Evolutionary conservation across 2,329 filamentous ascomycete genomes (phyloP).

Genomic region (Lasiodiplodia gonubiensis): DNA sequence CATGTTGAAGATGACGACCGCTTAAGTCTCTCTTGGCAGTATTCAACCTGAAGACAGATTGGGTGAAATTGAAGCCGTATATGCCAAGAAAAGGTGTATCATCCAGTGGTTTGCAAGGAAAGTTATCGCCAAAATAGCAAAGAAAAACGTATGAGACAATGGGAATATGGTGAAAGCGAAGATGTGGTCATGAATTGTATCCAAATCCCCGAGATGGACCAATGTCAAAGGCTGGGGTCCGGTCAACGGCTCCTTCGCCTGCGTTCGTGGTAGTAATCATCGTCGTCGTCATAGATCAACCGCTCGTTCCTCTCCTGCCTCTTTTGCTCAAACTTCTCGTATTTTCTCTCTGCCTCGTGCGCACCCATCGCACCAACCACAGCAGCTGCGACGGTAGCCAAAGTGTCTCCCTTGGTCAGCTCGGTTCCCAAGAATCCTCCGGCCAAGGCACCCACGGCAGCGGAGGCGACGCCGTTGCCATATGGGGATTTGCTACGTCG

Average conservation of each 20-base stretch:
- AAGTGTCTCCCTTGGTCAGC: slow-evolving; percentile 36
- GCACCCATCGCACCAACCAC: slow-evolving; percentile 44
- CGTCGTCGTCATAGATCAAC: neutral
- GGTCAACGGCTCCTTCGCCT: slow-evolving; percentile 14
- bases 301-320: slow-evolving; percentile 14
- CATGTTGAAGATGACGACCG: neutral
- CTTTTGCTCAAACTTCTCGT: slow-evolving; percentile 32
- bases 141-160: neutral
- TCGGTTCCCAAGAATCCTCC: slow-evolving; percentile 42
- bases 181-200: neutral
- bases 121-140: neutral
- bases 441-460: slow-evolving; percentile 42
- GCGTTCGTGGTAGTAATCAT: slow-evolving; percentile 23
- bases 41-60: neutral
- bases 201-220: neutral
- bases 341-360: slow-evolving; percentile 38
- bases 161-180: neutral
- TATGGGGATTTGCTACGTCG: slow-evolving; percentile 15
- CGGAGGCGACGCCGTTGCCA: slow-evolving; percentile 23
- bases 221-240: neutral
- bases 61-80: neutral
- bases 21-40: neutral
- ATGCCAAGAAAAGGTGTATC: neutral
- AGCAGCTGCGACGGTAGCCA: slow-evolving; percentile 43
- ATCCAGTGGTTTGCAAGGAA: neutral